A percentile compares a stretch with the other conserved stretches of the same genome.
These are phyloP conservation scores for Rhizopogon parksii DNA, from an alignment of 1,284 basidiomycete species.

Conservation along the genomic window DNA sequence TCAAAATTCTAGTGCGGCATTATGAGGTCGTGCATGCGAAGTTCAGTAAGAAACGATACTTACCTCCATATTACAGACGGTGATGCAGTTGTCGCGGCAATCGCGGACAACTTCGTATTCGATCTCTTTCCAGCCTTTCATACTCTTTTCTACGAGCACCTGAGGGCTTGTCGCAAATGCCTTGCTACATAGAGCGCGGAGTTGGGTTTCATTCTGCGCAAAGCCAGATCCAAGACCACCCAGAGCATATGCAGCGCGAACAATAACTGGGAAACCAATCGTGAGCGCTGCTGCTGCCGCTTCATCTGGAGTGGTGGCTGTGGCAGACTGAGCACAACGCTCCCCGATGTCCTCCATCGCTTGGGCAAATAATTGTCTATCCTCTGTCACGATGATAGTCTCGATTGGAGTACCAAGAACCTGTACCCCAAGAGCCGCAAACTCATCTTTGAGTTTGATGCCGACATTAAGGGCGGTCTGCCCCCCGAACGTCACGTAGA, in stretches of 20 bases:
- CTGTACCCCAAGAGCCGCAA: constrained; percentile 79
- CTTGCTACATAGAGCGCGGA: constrained; percentile 83
- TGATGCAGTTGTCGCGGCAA: constrained; percentile 96
- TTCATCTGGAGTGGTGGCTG: constrained; percentile 82
- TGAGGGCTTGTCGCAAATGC: constrained; percentile 97
- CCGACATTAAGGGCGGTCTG: constrained; percentile 97
- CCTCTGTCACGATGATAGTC: constrained; percentile 96
- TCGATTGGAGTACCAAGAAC: constrained; percentile 97
- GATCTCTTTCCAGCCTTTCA: constrained; percentile 99
- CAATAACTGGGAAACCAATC: constrained; percentile 97
- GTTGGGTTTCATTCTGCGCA: constrained; percentile 83
- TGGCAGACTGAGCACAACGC: constrained; percentile 84
- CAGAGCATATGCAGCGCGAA: constrained; percentile 93
- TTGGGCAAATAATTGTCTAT: constrained; percentile 88
- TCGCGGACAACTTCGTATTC: constrained; percentile 99
- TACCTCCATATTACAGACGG: constrained; percentile 99
- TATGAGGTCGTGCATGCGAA: not conserved
- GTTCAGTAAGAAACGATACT: constrained; percentile 22
- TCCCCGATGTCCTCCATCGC: constrained; percentile 98
- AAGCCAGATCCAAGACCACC: constrained; percentile 95
- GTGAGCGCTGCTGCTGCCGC: constrained; percentile 76
- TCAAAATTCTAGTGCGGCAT: constrained; percentile 78
- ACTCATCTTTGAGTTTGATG: constrained; percentile 96
- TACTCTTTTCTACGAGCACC: constrained; percentile 95
- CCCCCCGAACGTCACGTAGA: constrained; percentile 97